phyloP scores from a whole-genome alignment of 306 rosid species.

The Cicer bijugum region DNA sequence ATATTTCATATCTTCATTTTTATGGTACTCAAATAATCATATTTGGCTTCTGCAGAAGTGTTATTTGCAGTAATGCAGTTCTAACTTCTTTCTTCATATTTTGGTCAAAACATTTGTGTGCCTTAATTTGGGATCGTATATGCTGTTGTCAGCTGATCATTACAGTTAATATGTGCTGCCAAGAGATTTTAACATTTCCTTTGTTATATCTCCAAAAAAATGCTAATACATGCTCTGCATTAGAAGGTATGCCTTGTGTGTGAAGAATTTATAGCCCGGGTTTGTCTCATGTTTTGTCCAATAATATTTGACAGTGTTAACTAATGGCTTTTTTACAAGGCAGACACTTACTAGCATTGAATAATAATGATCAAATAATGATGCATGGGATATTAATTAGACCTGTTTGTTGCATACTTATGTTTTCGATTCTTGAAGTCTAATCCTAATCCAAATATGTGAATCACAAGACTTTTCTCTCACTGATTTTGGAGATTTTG shows the following conservation, averaged over 20 bases:
- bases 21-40: background rate
- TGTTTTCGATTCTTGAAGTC: conserved; percentile 12
- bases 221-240: background rate
- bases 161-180: background rate
- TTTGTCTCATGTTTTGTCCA: background rate
- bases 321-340: background rate
- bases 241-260: background rate
- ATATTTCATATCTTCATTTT: conserved; percentile 14
- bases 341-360: background rate
- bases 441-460: background rate
- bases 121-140: conserved; percentile 9
- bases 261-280: background rate
- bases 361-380: background rate
- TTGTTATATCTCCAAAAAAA: background rate
- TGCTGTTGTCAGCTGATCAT: background rate
- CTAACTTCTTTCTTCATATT: conserved; percentile 5
- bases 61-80: conserved; percentile 7
- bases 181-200: background rate
- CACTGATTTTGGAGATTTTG: background rate
- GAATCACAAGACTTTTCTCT: conserved; percentile 2
- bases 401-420: background rate
- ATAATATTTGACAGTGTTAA: background rate
- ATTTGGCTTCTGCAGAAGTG: conserved; percentile 9
- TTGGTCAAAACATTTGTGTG: background rate
- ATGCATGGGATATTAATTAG: background rate